Evolutionary conservation across 164 flowering plant species (phyloP).

Genomic region (Saururus chinensis): DNA sequence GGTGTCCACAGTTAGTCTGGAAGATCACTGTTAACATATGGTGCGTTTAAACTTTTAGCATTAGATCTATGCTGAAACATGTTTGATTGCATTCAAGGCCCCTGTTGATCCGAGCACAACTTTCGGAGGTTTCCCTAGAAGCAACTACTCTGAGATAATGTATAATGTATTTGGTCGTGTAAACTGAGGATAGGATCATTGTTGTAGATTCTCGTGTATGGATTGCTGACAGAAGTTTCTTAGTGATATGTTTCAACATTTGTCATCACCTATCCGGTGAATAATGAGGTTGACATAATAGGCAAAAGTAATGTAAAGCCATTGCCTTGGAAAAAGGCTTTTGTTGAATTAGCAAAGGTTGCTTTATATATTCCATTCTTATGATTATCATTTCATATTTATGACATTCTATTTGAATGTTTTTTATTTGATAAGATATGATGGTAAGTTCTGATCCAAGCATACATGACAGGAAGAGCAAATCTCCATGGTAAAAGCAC

Average conservation of each 20-base stretch:
- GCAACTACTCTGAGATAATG: slow-evolving; percentile 66
- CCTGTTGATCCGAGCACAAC: slow-evolving; percentile 95
- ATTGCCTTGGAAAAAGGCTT: slow-evolving; percentile 95
- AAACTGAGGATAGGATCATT: not conserved
- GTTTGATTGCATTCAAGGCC: slow-evolving; percentile 87
- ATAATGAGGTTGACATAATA: slow-evolving; percentile 49
- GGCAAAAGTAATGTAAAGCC: slow-evolving; percentile 62
- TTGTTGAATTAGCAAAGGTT: slow-evolving; percentile 74
- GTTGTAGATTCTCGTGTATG: not conserved
- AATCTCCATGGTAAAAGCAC: slow-evolving; percentile 58
- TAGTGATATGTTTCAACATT: slow-evolving; percentile 86
- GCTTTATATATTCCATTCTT: not conserved
- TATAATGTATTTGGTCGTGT: not conserved
- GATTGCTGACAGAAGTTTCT: slow-evolving; percentile 2
- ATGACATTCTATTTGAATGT: not conserved
- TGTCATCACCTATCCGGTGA: slow-evolving; percentile 84
- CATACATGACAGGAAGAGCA: slow-evolving; percentile 61
- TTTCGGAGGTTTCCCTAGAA: slow-evolving; percentile 79
- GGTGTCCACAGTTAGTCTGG: not conserved
- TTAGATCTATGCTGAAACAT: slow-evolving; percentile 61
- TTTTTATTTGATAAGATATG: not conserved
- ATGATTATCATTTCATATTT: not conserved
- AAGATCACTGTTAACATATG: not conserved
- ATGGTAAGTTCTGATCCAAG: not conserved
- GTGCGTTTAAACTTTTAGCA: slow-evolving; percentile 34